Conservation (phyloP, 805 yeast genomes). For the Candida dajiaensis region DNA sequence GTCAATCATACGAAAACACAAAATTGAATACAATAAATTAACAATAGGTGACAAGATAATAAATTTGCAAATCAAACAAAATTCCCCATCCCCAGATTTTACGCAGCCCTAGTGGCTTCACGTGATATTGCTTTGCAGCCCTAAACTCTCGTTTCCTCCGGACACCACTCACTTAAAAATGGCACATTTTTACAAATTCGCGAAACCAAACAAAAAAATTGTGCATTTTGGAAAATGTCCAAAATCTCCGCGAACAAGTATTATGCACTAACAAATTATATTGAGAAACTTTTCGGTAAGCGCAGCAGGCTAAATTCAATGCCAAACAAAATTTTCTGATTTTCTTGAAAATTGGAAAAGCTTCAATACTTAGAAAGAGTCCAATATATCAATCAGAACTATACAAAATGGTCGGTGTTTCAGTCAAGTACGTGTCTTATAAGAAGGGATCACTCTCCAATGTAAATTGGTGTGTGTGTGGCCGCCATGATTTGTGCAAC, state of each 20-base stretch:
- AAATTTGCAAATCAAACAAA: background rate
- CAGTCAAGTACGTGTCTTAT: constrained; percentile 79
- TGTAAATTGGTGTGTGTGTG: background rate
- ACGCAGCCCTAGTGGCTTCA: background rate
- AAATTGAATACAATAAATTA: background rate
- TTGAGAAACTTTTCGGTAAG: constrained; percentile 5
- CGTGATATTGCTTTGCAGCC: background rate
- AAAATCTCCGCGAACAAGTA: background rate
- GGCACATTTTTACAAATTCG: background rate
- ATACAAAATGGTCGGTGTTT: constrained; percentile 87
- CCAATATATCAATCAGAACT: constrained; percentile 13
- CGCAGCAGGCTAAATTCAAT: constrained; percentile 8
- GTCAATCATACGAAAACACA: constrained; percentile 2
- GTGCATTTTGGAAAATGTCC: background rate
- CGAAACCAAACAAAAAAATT: background rate
- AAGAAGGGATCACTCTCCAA: background rate
- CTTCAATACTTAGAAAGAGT: background rate
- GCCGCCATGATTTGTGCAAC: background rate
- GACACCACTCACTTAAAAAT: constrained; percentile 1
- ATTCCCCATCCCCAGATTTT: no score
- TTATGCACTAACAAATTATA: no score
- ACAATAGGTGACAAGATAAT: background rate
- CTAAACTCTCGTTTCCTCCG: constrained; percentile 1
- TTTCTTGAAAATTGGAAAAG: constrained; percentile 4
- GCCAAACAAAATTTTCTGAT: constrained; percentile 9